These are phyloP conservation scores for Leccinum rimulosum DNA, from an alignment of 768 basidiomycete genomes.

Conservation along the genomic window DNA sequence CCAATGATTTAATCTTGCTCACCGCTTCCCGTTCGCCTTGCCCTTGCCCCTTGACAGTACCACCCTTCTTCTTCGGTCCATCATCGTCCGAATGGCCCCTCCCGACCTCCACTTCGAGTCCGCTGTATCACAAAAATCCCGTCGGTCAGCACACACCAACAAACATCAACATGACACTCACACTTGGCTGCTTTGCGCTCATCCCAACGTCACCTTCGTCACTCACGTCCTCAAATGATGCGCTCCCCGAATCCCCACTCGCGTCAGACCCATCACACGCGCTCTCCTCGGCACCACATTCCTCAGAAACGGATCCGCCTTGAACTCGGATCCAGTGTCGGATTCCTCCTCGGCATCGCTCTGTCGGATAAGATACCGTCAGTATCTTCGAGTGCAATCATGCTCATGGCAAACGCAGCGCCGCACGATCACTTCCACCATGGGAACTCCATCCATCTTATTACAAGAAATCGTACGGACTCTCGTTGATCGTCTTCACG, in stretches of 20 bases:
- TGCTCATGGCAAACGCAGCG: conserved; percentile 44
- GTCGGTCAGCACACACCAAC: too few relatives aligned
- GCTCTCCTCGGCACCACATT: too few relatives aligned
- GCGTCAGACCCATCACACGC: conserved; percentile 46
- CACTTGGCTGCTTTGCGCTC: conserved; percentile 89
- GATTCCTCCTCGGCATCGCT: conserved; percentile 19
- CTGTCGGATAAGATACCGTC: conserved; percentile 39
- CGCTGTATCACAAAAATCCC: too few relatives aligned
- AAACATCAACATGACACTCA: conserved; percentile 29
- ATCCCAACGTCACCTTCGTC: conserved; percentile 92
- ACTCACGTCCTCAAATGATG: conserved; percentile 60
- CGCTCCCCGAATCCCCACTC: conserved; percentile 59
- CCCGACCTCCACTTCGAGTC: too few relatives aligned
- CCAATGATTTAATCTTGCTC: too few relatives aligned
- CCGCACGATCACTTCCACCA: conserved; percentile 60
- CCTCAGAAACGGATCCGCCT: too few relatives aligned
- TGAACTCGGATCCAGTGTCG: too few relatives aligned
- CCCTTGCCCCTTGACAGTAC: too few relatives aligned
- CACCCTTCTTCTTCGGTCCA: too few relatives aligned
- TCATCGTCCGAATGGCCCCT: too few relatives aligned
- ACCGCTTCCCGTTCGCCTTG: too few relatives aligned
- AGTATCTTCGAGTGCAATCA: conserved; percentile 29
- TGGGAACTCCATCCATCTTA: conserved; percentile 96
- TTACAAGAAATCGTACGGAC: conserved; percentile 92
- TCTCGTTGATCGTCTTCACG: conserved; percentile 99